Evolutionary conservation across 441 rosid genomes (phyloP).

Genomic region (Populus tomentosa): DNA sequence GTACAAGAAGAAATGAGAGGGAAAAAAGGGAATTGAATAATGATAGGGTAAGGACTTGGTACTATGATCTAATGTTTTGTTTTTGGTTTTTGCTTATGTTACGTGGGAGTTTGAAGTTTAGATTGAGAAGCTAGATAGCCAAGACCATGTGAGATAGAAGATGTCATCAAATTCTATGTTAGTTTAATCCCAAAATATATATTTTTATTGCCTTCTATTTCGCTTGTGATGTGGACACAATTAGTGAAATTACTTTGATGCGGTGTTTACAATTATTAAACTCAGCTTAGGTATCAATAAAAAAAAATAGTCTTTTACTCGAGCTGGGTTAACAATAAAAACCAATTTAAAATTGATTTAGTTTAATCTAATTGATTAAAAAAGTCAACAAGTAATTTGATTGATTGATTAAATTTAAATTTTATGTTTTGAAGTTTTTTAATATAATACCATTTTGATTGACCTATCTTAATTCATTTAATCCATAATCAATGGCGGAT

Average conservation of each 20-base stretch:
- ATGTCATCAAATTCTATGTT: background rate
- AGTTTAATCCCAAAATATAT: background rate
- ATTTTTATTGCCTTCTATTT: background rate
- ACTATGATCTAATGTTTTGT: background rate
- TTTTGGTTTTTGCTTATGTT: background rate
- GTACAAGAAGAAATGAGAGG: slow-evolving; percentile 5
- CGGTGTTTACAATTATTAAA: too few relatives aligned
- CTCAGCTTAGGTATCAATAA: too few relatives aligned
- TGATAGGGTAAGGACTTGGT: background rate
- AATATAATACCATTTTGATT: too few relatives aligned
- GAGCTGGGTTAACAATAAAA: too few relatives aligned
- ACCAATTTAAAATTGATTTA: too few relatives aligned
- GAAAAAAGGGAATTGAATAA: background rate
- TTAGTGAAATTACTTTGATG: background rate
- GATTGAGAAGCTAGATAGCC: slow-evolving; percentile 10
- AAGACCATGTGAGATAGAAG: slow-evolving; percentile 6
- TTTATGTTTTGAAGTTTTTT: too few relatives aligned
- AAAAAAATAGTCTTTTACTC: too few relatives aligned
- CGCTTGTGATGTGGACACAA: background rate
- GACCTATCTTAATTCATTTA: too few relatives aligned
- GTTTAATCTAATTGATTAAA: too few relatives aligned
- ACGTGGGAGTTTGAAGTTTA: background rate
- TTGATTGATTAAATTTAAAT: too few relatives aligned
- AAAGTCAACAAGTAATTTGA: too few relatives aligned
- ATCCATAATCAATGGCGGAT: too few relatives aligned